These are phyloP conservation scores for Trypanosoma vivax DNA, from an alignment of 208 protist genomes.

Conservation along the genomic window DNA sequence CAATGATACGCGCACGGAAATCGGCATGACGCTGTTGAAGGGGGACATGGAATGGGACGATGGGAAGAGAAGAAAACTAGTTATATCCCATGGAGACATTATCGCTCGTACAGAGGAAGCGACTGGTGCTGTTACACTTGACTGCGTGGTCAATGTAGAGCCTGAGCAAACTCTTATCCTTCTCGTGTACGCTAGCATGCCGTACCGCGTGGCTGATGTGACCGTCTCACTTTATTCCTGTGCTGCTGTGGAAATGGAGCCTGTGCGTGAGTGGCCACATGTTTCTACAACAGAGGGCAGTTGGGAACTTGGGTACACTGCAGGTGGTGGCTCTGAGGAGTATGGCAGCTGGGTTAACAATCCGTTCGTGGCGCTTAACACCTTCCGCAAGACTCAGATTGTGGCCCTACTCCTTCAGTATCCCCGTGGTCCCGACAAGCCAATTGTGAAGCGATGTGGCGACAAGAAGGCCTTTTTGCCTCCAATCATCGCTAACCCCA, in stretches of 20 bases:
- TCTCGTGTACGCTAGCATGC: constrained; percentile 57
- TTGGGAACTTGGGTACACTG: constrained; percentile 79
- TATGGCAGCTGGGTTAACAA: constrained; percentile 87
- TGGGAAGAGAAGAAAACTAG: constrained; percentile 49
- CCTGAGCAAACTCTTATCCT: constrained; percentile 50
- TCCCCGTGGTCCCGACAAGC: constrained; percentile 65
- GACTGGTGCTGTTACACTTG: constrained; percentile 18
- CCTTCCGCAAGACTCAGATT: constrained; percentile 51
- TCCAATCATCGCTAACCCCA: constrained; percentile 51
- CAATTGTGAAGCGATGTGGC: constrained; percentile 49
- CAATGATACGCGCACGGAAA: constrained; percentile 33
- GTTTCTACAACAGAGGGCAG: constrained; percentile 43
- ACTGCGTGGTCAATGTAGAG: constrained; percentile 46
- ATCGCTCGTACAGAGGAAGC: constrained; percentile 37
- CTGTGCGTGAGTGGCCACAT: constrained; percentile 70
- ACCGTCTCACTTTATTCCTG: constrained; percentile 56
- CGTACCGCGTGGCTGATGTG: constrained; percentile 71
- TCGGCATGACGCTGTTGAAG: constrained; percentile 67
- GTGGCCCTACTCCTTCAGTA: constrained; percentile 80
- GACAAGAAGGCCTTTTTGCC: constrained; percentile 63
- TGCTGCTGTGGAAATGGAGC: constrained; percentile 39
- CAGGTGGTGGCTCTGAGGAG: constrained; percentile 57
- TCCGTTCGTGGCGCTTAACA: constrained; percentile 69
- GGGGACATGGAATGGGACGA: constrained; percentile 33
- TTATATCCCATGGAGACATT: constrained; percentile 41